Percentiles rank a stretch among this genome's conserved stretches.
Evolutionary conservation across 2,329 filamentous ascomycete genomes (phyloP).

Genomic region (Monosporascus sp.): DNA sequence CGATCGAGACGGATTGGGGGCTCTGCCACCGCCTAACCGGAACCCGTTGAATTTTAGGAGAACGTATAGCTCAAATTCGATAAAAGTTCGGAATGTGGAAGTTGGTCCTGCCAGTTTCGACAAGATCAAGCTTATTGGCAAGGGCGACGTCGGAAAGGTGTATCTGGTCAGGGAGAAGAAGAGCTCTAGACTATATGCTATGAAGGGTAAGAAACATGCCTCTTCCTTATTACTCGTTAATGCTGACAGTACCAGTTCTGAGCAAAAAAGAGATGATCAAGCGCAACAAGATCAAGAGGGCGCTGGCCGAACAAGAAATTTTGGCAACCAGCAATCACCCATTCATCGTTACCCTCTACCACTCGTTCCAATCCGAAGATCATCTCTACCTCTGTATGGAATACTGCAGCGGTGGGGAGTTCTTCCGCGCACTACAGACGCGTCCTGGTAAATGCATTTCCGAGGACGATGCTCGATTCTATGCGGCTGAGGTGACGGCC

Average conservation of each 20-base stretch:
- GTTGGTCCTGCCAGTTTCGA: conserved; percentile 94
- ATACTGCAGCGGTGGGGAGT: conserved; percentile 97
- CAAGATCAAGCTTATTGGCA: conserved; percentile 99
- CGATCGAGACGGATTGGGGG: conserved; percentile 48
- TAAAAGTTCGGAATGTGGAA: conserved; percentile 96
- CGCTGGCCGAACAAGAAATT: conserved; percentile 95
- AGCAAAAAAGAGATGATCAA: conserved; percentile 99
- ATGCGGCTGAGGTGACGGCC: conserved; percentile 94
- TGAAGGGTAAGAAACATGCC: conserved; percentile 70
- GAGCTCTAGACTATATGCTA: conserved; percentile 88
- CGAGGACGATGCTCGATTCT: conserved; percentile 94
- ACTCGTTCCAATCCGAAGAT: conserved; percentile 98
- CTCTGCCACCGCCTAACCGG: conserved; percentile 62
- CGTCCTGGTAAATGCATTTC: conserved; percentile 95
- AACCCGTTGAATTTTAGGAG: conserved; percentile 75
- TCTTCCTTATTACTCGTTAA: neutral
- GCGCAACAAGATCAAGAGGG: conserved; percentile 99
- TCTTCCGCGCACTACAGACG: conserved; percentile 94
- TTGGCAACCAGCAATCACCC: conserved; percentile 97
- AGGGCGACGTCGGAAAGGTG: conserved; percentile 97
- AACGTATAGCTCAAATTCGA: conserved; percentile 98
- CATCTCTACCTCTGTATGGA: conserved; percentile 99
- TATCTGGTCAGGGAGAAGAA: conserved; percentile 98
- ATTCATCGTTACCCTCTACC: conserved; percentile 97
- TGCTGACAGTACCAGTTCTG: conserved; percentile 61